Percentiles rank a stretch among this genome's conserved stretches.
phyloP scores from a whole-genome alignment of 257 asterid species.

The Scutellaria barbata region DNA sequence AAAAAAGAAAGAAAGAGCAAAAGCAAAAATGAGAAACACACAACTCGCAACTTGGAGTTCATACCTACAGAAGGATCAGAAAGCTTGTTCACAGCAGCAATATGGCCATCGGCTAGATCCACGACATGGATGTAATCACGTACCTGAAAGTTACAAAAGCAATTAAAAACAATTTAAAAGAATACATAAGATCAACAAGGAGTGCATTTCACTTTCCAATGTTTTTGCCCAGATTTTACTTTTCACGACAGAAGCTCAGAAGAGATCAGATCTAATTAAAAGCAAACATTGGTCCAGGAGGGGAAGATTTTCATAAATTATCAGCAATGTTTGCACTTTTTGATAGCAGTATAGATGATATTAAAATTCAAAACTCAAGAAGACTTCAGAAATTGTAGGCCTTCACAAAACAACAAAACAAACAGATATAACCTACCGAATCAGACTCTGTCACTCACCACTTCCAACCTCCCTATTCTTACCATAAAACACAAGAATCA shows the following conservation, averaged over 20 bases:
- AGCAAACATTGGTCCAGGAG: neutral
- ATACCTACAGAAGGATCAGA: conserved; percentile 80
- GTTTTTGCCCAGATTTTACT: too few species aligned
- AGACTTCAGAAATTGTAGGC: neutral
- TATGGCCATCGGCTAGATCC: conserved; percentile 94
- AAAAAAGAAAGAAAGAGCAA: too few species aligned
- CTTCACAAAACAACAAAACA: neutral
- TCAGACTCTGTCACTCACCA: neutral
- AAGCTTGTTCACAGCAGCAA: conserved; percentile 81
- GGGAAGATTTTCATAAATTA: neutral
- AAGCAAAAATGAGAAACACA: too few species aligned
- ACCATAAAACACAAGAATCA: neutral
- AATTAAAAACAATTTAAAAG: neutral
- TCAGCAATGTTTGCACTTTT: neutral
- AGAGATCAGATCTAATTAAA: too few species aligned
- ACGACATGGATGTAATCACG: conserved; percentile 94
- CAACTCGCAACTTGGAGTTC: conserved; percentile 10
- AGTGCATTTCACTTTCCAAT: neutral
- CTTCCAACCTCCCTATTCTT: neutral
- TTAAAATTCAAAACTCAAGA: neutral
- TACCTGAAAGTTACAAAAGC: conserved; percentile 53
- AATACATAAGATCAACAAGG: neutral
- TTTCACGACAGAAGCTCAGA: too few species aligned
- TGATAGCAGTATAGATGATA: neutral
- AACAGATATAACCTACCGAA: neutral